Percentiles rank a stretch among this genome's conserved stretches.
Evolutionary conservation across 2,329 filamentous ascomycete genomes (phyloP).

Genomic region (Xylaria sp.): DNA sequence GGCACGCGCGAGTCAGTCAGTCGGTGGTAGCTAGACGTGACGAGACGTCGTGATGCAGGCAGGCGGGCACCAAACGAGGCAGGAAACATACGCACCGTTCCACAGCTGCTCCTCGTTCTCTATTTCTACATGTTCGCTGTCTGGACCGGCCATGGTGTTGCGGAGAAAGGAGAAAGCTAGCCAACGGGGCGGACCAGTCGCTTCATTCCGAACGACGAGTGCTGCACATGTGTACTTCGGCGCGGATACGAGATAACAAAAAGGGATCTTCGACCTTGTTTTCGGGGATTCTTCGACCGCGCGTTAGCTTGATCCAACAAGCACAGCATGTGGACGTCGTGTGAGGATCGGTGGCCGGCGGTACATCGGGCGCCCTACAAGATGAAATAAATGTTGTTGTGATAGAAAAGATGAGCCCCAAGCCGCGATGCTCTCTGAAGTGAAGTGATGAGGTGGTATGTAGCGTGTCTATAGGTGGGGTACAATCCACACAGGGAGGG

Average conservation of each 20-base stretch:
- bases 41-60: no score
- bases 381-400: background rate
- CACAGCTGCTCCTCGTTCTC: constrained; percentile 89
- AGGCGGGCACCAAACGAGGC: background rate
- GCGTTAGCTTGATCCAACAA: constrained; percentile 13
- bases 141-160: constrained; percentile 68
- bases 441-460: background rate
- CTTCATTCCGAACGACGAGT: constrained; percentile 42
- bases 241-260: constrained; percentile 9
- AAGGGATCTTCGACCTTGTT: constrained; percentile 3
- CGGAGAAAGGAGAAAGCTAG: constrained; percentile 32
- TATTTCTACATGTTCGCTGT: constrained; percentile 69
- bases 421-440: background rate
- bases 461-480: background rate
- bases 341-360: constrained; percentile 9
- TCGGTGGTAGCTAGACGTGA: background rate
- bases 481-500: background rate
- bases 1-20: constrained; percentile 18
- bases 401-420: constrained; percentile 1
- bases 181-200: constrained; percentile 37
- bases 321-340: constrained; percentile 19
- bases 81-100: constrained; percentile 70
- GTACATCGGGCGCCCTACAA: background rate
- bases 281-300: background rate
- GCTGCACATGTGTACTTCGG: constrained; percentile 25